These are phyloP conservation scores for Tolypocladium guangdongense DNA, from an alignment of 2,329 filamentous ascomycete genomes.

Conservation along the genomic window DNA sequence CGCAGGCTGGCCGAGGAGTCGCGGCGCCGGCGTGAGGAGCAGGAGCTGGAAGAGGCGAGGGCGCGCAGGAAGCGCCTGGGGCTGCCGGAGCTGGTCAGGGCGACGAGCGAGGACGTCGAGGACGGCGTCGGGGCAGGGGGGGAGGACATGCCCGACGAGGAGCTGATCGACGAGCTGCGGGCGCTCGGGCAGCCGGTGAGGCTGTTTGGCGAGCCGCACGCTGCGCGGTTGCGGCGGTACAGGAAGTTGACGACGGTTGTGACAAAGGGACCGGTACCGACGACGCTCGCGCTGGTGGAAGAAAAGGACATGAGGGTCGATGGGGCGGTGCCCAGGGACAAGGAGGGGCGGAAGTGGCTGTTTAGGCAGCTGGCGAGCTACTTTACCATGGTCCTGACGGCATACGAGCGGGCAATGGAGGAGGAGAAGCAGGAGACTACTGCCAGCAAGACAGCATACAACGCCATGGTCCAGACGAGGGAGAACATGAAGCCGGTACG, in stretches of 20 bases:
- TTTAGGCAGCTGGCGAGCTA: constrained; percentile 87
- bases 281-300: constrained; percentile 65
- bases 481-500: constrained; percentile 72
- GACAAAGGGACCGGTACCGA: constrained; percentile 74
- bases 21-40: constrained; percentile 54
- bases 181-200: constrained; percentile 59
- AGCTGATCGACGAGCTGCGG: constrained; percentile 58
- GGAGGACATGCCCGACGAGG: constrained; percentile 60
- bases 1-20: constrained; percentile 73
- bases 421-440: constrained; percentile 53
- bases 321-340: constrained; percentile 49
- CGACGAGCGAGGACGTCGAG: constrained; percentile 27
- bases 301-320: constrained; percentile 85
- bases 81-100: constrained; percentile 56
- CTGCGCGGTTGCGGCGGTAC: constrained; percentile 58
- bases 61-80: constrained; percentile 66
- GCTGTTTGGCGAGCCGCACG: constrained; percentile 75
- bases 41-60: constrained; percentile 63
- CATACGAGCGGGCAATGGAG: constrained; percentile 74
- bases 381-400: constrained; percentile 88
- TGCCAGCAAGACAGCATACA: constrained; percentile 70
- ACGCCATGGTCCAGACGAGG: constrained; percentile 75
- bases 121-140: constrained; percentile 31
- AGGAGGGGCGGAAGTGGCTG: constrained; percentile 56
- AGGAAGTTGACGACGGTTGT: constrained; percentile 51